These are phyloP conservation scores for Vitis amurensis DNA, from an alignment of 164 flowering plant genomes.

Conservation along the genomic window DNA sequence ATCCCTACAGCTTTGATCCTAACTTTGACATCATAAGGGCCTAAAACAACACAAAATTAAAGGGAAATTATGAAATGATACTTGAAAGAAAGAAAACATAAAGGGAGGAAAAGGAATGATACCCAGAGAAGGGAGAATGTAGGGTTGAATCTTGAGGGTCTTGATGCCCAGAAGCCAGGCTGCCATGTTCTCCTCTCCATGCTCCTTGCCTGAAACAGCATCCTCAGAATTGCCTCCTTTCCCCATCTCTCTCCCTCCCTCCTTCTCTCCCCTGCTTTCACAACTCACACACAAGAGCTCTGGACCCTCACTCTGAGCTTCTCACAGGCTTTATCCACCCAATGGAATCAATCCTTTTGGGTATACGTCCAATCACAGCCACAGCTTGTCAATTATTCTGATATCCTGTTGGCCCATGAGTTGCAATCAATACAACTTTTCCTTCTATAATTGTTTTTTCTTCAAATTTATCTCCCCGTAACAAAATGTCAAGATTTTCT, in stretches of 20 bases:
- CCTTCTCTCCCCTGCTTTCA: neutral
- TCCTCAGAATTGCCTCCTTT: slow-evolving; percentile 28
- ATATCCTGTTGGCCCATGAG: too few relatives aligned
- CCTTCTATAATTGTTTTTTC: too few relatives aligned
- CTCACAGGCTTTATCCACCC: neutral
- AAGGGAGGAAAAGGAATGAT: neutral
- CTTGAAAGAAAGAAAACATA: neutral
- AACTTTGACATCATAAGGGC: slow-evolving; percentile 50
- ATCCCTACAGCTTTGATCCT: slow-evolving; percentile 73
- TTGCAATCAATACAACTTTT: too few relatives aligned
- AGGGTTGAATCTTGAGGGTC: slow-evolving; percentile 66
- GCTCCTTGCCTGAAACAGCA: slow-evolving; percentile 7
- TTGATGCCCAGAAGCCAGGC: slow-evolving; percentile 22
- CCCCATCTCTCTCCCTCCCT: slow-evolving; percentile 20
- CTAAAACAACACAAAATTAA: slow-evolving; percentile 15
- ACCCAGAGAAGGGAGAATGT: slow-evolving; percentile 66
- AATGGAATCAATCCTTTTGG: too few relatives aligned
- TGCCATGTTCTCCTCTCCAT: slow-evolving; percentile 60
- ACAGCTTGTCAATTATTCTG: too few relatives aligned
- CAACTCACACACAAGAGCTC: too few relatives aligned
- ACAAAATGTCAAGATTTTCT: too few relatives aligned
- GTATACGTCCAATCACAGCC: too few relatives aligned
- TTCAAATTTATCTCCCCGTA: too few relatives aligned
- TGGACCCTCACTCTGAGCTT: neutral
- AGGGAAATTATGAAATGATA: too few relatives aligned